phyloP scores from a whole-genome alignment of 805 yeast genomes.

The Wickerhamiella vanderwaltii region DNA sequence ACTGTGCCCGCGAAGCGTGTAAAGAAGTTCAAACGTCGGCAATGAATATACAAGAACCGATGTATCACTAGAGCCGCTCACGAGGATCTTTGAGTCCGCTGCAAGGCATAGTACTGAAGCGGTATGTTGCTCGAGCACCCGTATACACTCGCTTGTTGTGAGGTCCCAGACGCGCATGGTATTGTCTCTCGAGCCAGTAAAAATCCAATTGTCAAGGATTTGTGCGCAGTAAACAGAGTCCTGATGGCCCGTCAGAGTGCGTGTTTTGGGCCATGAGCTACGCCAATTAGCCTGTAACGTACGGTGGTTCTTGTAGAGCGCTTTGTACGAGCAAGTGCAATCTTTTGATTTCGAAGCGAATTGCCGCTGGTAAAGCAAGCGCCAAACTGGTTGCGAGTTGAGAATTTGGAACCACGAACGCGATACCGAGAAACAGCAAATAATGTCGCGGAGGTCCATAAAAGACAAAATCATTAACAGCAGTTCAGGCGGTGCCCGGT shows the following conservation, averaged over 20 bases:
- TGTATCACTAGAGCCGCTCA: constrained; percentile 13
- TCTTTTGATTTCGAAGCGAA: constrained; percentile 16
- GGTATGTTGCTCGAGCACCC: constrained; percentile 16
- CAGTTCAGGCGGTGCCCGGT: constrained; percentile 17
- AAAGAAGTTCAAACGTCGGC: constrained; percentile 73
- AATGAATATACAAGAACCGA: constrained; percentile 57
- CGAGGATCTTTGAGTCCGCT: constrained; percentile 8
- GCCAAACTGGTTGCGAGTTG: constrained; percentile 19
- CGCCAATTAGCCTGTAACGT: constrained; percentile 14
- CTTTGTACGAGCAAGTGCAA: constrained; percentile 8
- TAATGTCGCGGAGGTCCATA: constrained; percentile 16
- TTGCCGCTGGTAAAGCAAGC: constrained; percentile 14
- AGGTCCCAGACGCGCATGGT: constrained; percentile 29
- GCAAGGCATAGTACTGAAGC: constrained; percentile 15
- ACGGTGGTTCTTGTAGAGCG: constrained; percentile 16
- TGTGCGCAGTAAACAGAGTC: constrained; percentile 79
- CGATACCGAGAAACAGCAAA: constrained; percentile 18
- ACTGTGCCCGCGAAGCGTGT: constrained; percentile 73
- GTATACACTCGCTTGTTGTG: constrained; percentile 16
- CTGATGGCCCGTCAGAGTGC: constrained; percentile 45
- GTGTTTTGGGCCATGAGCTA: constrained; percentile 11
- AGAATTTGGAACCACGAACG: constrained; percentile 17
- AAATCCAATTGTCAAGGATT: constrained; percentile 42
- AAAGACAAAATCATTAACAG: constrained; percentile 15
- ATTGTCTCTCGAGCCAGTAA: constrained; percentile 58